These are phyloP conservation scores for Ceratonia siliqua DNA, from an alignment of 306 rosid genomes.

Conservation along the genomic window DNA sequence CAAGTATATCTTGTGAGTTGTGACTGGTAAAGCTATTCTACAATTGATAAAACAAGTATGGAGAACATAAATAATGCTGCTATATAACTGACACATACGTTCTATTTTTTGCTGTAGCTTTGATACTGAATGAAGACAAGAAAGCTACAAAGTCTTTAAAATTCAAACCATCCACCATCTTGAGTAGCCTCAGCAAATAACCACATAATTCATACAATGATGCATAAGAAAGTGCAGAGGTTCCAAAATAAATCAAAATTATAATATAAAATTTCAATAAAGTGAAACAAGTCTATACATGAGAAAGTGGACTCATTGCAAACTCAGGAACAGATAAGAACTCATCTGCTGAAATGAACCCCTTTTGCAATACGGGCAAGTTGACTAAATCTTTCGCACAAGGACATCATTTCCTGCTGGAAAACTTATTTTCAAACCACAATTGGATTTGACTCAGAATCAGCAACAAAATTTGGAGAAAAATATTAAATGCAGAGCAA, in stretches of 20 bases:
- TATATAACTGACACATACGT: slow-evolving; percentile 47
- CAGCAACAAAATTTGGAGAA: background rate
- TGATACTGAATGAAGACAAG: slow-evolving; percentile 88
- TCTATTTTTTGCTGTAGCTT: slow-evolving; percentile 67
- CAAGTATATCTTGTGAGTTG: background rate
- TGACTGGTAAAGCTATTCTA: background rate
- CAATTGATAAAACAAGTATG: background rate
- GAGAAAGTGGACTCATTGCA: slow-evolving; percentile 93
- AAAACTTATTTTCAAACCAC: slow-evolving; percentile 53
- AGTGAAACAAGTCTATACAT: slow-evolving; percentile 43
- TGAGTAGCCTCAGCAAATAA: slow-evolving; percentile 74
- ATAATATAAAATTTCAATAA: background rate
- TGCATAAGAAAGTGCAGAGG: background rate
- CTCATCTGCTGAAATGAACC: slow-evolving; percentile 89
- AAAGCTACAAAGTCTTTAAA: slow-evolving; percentile 91
- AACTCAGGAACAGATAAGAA: slow-evolving; percentile 94
- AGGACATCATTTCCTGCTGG: slow-evolving; percentile 89
- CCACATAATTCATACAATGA: slow-evolving; percentile 25
- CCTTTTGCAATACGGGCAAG: slow-evolving; percentile 89
- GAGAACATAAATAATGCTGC: background rate
- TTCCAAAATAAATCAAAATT: background rate
- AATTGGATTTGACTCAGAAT: slow-evolving; percentile 29
- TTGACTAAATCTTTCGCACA: slow-evolving; percentile 91
- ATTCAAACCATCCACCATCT: slow-evolving; percentile 87
- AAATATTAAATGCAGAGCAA: background rate